Base-by-base conservation (phyloP, 768 basidiomycete genomes). In the Rhodotorula taiwanensis region DNA sequence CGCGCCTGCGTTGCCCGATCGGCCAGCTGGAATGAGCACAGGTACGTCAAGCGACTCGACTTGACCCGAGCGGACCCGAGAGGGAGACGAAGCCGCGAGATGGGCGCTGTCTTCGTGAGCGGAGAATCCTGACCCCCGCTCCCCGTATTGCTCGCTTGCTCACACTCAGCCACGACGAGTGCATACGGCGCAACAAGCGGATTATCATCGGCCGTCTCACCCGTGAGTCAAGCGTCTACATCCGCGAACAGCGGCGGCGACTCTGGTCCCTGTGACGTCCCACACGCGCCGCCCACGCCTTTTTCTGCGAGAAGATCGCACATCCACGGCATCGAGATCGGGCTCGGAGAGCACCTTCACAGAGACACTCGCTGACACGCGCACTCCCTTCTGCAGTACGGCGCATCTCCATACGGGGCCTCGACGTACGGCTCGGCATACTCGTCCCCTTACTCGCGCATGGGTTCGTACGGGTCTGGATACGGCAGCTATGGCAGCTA, bases 1-100 rank as follows among this genome's bases (percentile, higher is more conserved):
- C 4, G 62, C 28, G 8, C 81, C 83, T 1, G 72, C 81, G 5
- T 75, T 88, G 10, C 87, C 88, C 27, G 79, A 83, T 18, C 80
- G 86, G 47, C 87, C 88, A 15, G 74, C 84, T 48, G 74, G 82
- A 0, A 76, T 88, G 50, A 61, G 70, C 0, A 43, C 51, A 15
- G 30, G 59, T 60, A 18, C 34, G 64, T 43, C 6, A 1, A 20
- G 9, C 3, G 41, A 28, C 28, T 16, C 16, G 25, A 4, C 10
- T 1, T 4, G 10, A 8, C 21, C 4, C 18, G 4, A 4, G 2
- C 27, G n/a, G n/a, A n/a, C n/a, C n/a, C n/a, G n/a, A n/a, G n/a
- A n/a, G n/a, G n/a, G n/a, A n/a, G n/a, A n/a, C n/a, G n/a, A n/a
- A n/a, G n/a, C n/a, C n/a, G n/a, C n/a, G n/a, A n/a, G n/a, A n/a